Conservation (phyloP, 306 rosid genomes). For the Acacia confusa region DNA sequence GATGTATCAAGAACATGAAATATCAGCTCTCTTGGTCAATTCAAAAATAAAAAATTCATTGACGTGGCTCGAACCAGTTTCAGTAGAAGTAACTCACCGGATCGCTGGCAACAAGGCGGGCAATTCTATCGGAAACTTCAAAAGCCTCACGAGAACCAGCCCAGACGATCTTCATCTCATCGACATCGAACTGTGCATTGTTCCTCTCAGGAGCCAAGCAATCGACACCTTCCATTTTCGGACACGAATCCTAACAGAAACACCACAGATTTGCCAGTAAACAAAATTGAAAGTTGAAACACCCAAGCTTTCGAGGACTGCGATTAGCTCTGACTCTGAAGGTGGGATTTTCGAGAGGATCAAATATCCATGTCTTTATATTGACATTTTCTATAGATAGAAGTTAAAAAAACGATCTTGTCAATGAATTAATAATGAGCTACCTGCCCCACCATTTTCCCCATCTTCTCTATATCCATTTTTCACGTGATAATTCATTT, state of each 20-base stretch:
- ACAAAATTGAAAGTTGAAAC: background rate
- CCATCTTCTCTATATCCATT: background rate
- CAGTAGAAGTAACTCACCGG: constrained; percentile 48
- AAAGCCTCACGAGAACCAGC: constrained; percentile 71
- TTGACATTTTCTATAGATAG: background rate
- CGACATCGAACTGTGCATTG: constrained; percentile 77
- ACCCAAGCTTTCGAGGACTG: background rate
- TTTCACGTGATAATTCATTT: background rate
- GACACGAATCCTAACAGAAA: background rate
- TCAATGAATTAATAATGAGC: background rate
- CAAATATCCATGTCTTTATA: background rate
- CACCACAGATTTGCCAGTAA: background rate
- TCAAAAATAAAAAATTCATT: background rate
- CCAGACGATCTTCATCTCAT: constrained; percentile 91
- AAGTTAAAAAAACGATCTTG: background rate
- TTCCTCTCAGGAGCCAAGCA: constrained; percentile 72
- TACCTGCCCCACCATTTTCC: background rate
- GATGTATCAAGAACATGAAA: background rate
- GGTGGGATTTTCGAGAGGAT: background rate
- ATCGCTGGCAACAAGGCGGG: constrained; percentile 88
- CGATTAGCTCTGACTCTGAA: background rate
- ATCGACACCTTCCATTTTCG: constrained; percentile 62
- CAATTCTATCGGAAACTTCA: constrained; percentile 72
- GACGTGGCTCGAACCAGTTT: background rate
- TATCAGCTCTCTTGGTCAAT: background rate